Base-by-base conservation (phyloP, 768 basidiomycete genomes). In the Coprinopsis marcescibilis region DNA sequence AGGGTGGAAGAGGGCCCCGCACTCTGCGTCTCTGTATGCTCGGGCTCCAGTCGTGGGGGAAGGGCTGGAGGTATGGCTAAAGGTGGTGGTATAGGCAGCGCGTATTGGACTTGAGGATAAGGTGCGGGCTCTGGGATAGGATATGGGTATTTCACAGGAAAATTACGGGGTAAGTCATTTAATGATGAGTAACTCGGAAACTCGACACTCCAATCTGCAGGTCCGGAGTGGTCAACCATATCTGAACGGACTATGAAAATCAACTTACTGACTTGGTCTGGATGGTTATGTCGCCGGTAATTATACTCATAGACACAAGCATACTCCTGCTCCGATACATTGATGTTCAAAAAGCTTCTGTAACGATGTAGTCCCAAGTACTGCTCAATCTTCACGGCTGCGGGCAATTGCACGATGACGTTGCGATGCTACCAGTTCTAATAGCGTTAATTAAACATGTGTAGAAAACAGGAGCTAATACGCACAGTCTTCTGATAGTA, bases 251-350 rank as follows among this genome's bases (percentile, higher is more conserved):
- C n/a, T n/a, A 3, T 38, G 11, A 15, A 15, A 12, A 38, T 19
- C 21, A 15, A 32, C 12, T 46, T 24, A 57, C 26, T 50, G 57
- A 11, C 52, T 51, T 2, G 50, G 7, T 43, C 26, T 15, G 66
- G 66, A 42, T 62, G 52, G 20, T 59, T 54, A 24, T 55, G 58
- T 1, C 45, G 53, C 27, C 49, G 50, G 24, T 63, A 61, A 11
- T 57, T 55, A 32, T 65, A 69, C 40, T 66, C 63, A 23, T 69
- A 69, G 4, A 69, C 49, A 30, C 54, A 57, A 11, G 64, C 64
- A 2, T 54, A 46, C 4, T 42, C 44, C 1, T 27, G 8, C 20
- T 43, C 4, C 47, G 49, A 26, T 21, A 51, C 20, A 33, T 44
- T 3, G n/a, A n/a, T 43, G 40, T 17, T 26, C 8, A 64, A 49